Conservation (phyloP, 176 grass and related monocot genomes). For the Sorghum bicolor region DNA sequence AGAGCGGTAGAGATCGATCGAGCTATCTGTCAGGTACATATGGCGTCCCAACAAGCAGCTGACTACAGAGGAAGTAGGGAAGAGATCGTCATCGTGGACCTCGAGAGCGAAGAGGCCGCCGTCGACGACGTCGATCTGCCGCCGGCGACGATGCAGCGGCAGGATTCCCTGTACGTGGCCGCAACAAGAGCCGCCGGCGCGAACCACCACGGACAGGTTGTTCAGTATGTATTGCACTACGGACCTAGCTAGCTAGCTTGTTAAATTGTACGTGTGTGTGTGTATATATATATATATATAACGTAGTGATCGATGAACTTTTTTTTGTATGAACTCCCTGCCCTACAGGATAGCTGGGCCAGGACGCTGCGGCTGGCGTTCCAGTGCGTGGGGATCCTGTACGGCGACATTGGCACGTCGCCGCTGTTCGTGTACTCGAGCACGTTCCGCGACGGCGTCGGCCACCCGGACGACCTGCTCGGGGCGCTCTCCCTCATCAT, state of each 20-base stretch:
- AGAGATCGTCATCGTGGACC: not conserved
- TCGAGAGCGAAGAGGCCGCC: not conserved
- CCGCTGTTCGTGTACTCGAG: conserved; percentile 50
- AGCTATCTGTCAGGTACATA: not conserved
- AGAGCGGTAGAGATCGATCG: too few species aligned
- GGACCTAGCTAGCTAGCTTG: not conserved
- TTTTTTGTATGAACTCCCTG: too few species aligned
- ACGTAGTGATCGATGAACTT: too few species aligned
- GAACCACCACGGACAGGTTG: not conserved
- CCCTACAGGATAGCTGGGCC: conserved; percentile 34
- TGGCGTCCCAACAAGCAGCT: not conserved
- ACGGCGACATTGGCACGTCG: conserved; percentile 53
- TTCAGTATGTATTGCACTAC: not conserved
- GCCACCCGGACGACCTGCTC: conserved; percentile 31
- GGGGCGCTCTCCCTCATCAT: conserved; percentile 48
- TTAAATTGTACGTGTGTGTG: too few species aligned
- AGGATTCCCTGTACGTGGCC: conserved; percentile 23
- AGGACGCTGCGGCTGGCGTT: conserved; percentile 28
- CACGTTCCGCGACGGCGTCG: conserved; percentile 40
- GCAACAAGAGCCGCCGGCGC: conserved; percentile 2
- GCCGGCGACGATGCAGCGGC: conserved; percentile 10
- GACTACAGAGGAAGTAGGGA: not conserved
- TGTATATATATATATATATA: too few species aligned
- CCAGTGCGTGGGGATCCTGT: conserved; percentile 51
- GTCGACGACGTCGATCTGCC: not conserved